These are phyloP conservation scores for Aspergillus clavatus DNA, from an alignment of 2,329 filamentous ascomycete genomes.

Conservation along the genomic window DNA sequence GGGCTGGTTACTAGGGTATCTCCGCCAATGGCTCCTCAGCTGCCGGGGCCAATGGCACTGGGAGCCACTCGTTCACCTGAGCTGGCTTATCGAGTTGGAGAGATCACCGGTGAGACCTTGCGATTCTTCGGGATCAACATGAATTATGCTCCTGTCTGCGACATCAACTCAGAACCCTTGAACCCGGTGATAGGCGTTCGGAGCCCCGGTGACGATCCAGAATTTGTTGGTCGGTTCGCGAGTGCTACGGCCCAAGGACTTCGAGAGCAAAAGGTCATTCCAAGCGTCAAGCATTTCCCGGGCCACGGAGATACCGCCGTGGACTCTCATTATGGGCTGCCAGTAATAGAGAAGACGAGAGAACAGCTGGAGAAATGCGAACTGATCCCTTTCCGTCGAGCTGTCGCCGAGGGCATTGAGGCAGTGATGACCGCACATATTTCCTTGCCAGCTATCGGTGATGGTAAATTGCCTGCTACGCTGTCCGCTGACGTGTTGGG, in stretches of 20 bases:
- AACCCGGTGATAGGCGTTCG: slow-evolving; percentile 44
- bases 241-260: slow-evolving; percentile 37
- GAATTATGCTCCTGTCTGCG: slow-evolving; percentile 44
- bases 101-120: slow-evolving; percentile 38
- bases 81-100: slow-evolving; percentile 33
- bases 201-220: slow-evolving; percentile 41
- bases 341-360: slow-evolving; percentile 36
- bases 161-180: slow-evolving; percentile 43
- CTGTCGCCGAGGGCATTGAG: slow-evolving; percentile 39
- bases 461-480: slow-evolving; percentile 36
- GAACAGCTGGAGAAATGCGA: slow-evolving; percentile 39
- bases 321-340: slow-evolving; percentile 42
- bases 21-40: slow-evolving; percentile 36
- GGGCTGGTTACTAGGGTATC: slow-evolving; percentile 42
- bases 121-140: slow-evolving; percentile 42
- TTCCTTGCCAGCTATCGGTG: slow-evolving; percentile 34
- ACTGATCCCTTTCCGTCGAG: slow-evolving; percentile 42
- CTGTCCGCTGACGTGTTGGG: slow-evolving; percentile 35
- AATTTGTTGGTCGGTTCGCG: slow-evolving; percentile 40
- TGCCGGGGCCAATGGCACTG: slow-evolving; percentile 44
- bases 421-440: slow-evolving; percentile 46
- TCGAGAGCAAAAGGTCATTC: slow-evolving; percentile 36
- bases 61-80: slow-evolving; percentile 37
- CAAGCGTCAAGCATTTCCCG: slow-evolving; percentile 45
- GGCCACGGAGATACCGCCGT: slow-evolving; percentile 44